Evolutionary conservation across 163 green algal species (phyloP), one percentile per base, ranked within the genome.

Genomic region (Smithsoniella earleae): DNA sequence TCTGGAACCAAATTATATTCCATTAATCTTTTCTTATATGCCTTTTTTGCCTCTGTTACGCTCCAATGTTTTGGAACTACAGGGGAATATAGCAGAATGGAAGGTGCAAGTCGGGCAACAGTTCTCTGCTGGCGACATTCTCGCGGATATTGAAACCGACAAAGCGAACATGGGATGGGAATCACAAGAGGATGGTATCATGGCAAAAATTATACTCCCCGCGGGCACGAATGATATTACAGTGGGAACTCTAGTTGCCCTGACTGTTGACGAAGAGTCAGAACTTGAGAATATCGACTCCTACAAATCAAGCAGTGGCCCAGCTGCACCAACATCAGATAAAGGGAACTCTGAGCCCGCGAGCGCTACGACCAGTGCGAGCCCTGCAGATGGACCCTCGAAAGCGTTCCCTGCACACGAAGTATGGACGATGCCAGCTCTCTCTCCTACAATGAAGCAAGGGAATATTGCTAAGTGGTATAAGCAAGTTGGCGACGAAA

Each of bases 91-190:
- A 38, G 78, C 83, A 0, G 77, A 78, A 28, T 97, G 91, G 91
- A 84, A 82, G 44, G 89, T 90, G 75, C 75, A 82, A 28, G 89
- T 87, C 36, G 91, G 91, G 18, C 87, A 96, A 37, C 25, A 79
- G 36, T 72, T 97, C 0, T 45, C 64, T 2, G 77, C 89, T 2
- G 91, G 91, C 2, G 85, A 94, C 73, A 79, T 95, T 3, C 65
- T 96, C 2, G 89, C 86, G 16, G 89, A 95, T 52, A 79, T 97
- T 2, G 86, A 91, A 76, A 92, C 88, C 10, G 91, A 96, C 77
- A 96, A 97, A 81, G 92, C 91, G 30, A 93, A 84, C 2, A 93
- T 96, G 31, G 89, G 93, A 66, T 95, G 89, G 89, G 92, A 98
- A 77, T 77, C 81, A 4, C 82, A 89, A 78, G 89, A 95, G 73